Evolutionary conservation across 2,329 filamentous ascomycete genomes (phyloP).

Genomic region (Arthrobotrys sinensis): DNA sequence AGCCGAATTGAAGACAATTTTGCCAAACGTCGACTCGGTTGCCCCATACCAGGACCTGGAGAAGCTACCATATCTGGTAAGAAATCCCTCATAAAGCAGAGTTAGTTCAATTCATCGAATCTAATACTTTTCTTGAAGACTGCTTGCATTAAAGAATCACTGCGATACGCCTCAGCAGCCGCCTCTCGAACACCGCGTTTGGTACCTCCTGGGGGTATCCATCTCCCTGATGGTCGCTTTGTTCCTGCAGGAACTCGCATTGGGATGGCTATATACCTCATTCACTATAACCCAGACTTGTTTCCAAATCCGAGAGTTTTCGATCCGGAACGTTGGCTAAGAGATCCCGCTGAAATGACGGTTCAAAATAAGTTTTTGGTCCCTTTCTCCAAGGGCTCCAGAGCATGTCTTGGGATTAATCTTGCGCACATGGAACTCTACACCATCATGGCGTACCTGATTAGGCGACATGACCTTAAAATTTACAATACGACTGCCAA

Average conservation of each 20-base stretch:
- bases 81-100: constrained; percentile 45
- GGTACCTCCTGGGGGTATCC: constrained; percentile 36
- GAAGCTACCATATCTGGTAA: constrained; percentile 67
- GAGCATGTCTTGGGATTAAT: constrained; percentile 65
- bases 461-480: constrained; percentile 64
- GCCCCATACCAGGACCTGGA: constrained; percentile 66
- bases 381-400: constrained; percentile 63
- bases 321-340: constrained; percentile 55
- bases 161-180: constrained; percentile 17
- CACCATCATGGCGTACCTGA: constrained; percentile 64
- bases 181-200: constrained; percentile 54
- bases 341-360: constrained; percentile 54
- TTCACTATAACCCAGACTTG: constrained; percentile 60
- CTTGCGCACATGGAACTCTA: constrained; percentile 65
- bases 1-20: constrained; percentile 64
- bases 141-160: constrained; percentile 34
- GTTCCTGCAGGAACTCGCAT: constrained; percentile 29
- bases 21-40: constrained; percentile 62
- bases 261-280: constrained; percentile 46
- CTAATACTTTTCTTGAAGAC: constrained; percentile 8
- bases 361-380: constrained; percentile 63
- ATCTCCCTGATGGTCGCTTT: constrained; percentile 30
- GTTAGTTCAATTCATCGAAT: background rate
- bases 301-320: constrained; percentile 55
- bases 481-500: constrained; percentile 64